These are phyloP conservation scores for Eucalyptus pauciflora DNA, from an alignment of 345 rosid genomes.

Conservation along the genomic window DNA sequence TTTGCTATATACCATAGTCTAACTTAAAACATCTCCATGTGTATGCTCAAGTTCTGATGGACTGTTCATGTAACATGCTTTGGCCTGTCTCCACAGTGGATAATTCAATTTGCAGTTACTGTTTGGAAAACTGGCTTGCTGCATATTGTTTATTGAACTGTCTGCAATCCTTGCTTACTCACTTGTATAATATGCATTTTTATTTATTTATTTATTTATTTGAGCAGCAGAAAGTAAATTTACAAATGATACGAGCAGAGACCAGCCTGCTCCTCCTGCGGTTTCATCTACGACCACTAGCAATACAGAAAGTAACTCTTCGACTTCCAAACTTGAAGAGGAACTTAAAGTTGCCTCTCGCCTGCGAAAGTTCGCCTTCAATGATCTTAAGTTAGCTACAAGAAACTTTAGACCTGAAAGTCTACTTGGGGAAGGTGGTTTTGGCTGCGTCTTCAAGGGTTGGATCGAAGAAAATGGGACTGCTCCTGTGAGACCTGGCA, in stretches of 20 bases:
- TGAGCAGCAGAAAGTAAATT: conserved; percentile 55
- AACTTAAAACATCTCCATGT: background rate
- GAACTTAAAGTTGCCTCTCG: conserved; percentile 75
- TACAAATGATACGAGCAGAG: conserved; percentile 54
- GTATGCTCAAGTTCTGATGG: background rate
- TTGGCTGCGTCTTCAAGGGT: conserved; percentile 95
- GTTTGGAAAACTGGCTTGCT: background rate
- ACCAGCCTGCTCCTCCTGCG: conserved; percentile 46
- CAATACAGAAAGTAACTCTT: conserved; percentile 71
- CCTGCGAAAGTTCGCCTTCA: conserved; percentile 76
- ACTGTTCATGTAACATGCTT: background rate
- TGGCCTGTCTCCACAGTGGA: background rate
- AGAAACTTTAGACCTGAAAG: conserved; percentile 92
- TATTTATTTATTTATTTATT: background rate
- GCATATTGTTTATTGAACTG: background rate
- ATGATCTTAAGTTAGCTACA: conserved; percentile 87
- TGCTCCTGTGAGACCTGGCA: conserved; percentile 96
- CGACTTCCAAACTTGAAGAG: conserved; percentile 77
- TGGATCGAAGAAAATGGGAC: conserved; percentile 98
- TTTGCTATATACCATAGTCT: background rate
- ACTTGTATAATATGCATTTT: background rate
- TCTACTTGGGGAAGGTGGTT: conserved; percentile 99
- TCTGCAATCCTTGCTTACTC: background rate
- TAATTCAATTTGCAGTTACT: background rate
- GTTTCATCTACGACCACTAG: conserved; percentile 79